These are phyloP conservation scores for Abelmoschus esculentus DNA, from an alignment of 345 rosid genomes.

Conservation along the genomic window DNA sequence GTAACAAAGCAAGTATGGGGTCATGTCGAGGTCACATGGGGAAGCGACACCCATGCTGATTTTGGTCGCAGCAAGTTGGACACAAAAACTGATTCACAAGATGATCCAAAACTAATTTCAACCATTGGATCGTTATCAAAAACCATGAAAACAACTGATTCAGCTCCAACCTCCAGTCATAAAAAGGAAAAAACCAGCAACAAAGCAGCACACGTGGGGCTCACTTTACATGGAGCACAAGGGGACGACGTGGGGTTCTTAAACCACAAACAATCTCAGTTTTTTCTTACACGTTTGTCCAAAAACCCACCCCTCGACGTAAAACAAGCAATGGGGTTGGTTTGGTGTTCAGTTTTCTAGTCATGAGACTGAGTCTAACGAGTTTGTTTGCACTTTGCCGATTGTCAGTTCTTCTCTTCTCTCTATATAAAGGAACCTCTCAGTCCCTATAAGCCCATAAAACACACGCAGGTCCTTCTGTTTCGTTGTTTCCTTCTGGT, in stretches of 20 bases:
- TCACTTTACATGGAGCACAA: background rate
- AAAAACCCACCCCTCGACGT: constrained; percentile 21
- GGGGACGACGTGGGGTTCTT: background rate
- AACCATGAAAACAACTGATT: background rate
- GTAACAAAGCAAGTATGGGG: background rate
- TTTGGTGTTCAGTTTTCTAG: too few species aligned
- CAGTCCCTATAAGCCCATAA: background rate
- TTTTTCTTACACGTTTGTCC: constrained; percentile 22
- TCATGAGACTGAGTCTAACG: too few species aligned
- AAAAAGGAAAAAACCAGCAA: background rate
- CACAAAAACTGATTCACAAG: background rate
- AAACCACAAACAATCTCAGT: constrained; percentile 14
- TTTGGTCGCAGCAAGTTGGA: background rate
- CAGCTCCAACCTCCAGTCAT: background rate
- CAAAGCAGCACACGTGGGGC: constrained; percentile 1
- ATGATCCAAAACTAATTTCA: background rate
- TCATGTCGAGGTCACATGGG: background rate
- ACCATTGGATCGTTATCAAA: background rate
- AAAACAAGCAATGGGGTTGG: constrained; percentile 18
- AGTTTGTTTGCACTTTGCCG: background rate
- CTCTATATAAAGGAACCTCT: background rate
- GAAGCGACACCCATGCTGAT: background rate
- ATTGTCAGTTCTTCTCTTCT: background rate
- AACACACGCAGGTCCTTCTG: constrained; percentile 8
- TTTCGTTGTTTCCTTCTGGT: background rate